phyloP scores from a whole-genome alignment of 169 alveolate species.

The Plasmodium gallinaceum region DNA sequence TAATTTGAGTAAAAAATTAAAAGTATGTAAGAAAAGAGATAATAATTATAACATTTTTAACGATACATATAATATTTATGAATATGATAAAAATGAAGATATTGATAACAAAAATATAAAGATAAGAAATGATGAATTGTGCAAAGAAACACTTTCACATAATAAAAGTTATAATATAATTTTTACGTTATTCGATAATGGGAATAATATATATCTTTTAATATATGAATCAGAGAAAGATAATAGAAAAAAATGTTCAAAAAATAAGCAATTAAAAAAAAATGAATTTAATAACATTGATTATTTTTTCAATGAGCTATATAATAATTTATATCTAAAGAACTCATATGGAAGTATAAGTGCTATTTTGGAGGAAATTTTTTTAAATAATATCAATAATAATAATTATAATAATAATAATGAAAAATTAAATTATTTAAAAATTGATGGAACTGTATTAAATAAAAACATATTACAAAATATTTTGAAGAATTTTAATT shows the following conservation, averaged over 20 bases:
- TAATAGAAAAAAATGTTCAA: conserved; percentile 36
- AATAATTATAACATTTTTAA: too few species aligned
- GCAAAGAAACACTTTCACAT: background rate
- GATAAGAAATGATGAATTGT: background rate
- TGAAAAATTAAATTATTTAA: background rate
- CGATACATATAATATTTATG: background rate
- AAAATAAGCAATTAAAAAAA: conserved; percentile 23
- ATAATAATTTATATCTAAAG: conserved; percentile 23
- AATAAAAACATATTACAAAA: conserved; percentile 35
- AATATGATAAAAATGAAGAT: background rate
- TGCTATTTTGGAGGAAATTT: conserved; percentile 15
- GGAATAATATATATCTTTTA: conserved; percentile 31
- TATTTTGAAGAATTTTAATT: conserved; percentile 21
- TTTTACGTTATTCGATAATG: conserved; percentile 48
- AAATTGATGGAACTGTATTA: conserved; percentile 18
- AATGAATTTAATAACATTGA: conserved; percentile 54
- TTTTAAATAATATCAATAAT: conserved; percentile 21
- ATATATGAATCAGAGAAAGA: conserved; percentile 58
- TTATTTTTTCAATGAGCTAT: conserved; percentile 36
- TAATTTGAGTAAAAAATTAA: too few species aligned
- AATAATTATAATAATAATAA: background rate
- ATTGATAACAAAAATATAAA: background rate
- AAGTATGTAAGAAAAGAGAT: too few species aligned
- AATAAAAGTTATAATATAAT: conserved; percentile 49
- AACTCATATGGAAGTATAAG: conserved; percentile 22